Base-by-base conservation (phyloP, 192 early-diverging fungal species). In the Chytriomyces sp. region DNA sequence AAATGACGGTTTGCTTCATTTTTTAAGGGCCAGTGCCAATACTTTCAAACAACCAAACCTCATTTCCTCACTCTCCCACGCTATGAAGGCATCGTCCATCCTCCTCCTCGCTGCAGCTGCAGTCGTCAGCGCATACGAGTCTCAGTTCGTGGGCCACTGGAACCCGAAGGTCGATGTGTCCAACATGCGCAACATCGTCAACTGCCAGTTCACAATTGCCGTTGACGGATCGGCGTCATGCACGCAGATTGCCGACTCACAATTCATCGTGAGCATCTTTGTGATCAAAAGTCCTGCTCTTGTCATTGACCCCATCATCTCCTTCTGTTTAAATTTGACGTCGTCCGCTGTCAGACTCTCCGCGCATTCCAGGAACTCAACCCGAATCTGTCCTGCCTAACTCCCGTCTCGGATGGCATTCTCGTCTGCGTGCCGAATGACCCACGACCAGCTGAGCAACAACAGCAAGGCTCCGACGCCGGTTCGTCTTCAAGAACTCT, bases 221-320 rank as follows among this genome's bases (percentile, higher is more conserved):
- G n/a, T 72, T 35, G 74, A 67, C 9, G 89, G 87, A 60, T 84
- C 84, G 7, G 61, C 86, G 61, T 70, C 84, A n/a, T 48, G 85
- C 45, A 77, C 88, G 53, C 91, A 92, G 67, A 89, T 88, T 0
- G 76, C 89, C 60, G 87, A 88, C 65, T 13, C 53, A 5, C 53
- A 57, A 5, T n/a, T n/a, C 5, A 57, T 57, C 5, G 53, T 57
- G 53, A 57, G 53, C 35, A 35, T 35, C 0, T 35, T 4, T 35
- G 35, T 35, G 35, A 35, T 35, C 35, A 35, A 35, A 35, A 35
- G 35, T 4, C 35, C 4, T 1, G 2, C 35, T 35, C 35, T 2
- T 1, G 35, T 35, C 35, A 35, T 35, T 35, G 35, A 35, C 35
- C 35, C 35, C 35, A 35, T 35, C 35, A 1, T 35, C 35, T 35